Base-by-base conservation (phyloP, 257 asterid genomes). In the Scutellaria galericulata region DNA sequence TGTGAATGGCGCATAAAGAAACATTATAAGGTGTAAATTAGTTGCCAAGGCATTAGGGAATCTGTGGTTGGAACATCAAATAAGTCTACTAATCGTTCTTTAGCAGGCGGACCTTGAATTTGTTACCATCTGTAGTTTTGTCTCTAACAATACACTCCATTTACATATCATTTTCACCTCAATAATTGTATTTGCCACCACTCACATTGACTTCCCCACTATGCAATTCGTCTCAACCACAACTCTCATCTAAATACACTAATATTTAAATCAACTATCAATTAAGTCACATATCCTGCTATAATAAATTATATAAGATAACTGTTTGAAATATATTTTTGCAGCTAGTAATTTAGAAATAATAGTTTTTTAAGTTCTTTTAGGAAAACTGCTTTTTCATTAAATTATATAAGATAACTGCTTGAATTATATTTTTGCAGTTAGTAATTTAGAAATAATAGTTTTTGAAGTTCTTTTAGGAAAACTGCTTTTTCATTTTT, bases 181-280 rank as follows among this genome's bases (percentile, higher is more conserved):
- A 5, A 12, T 51, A 52, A n/a, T 5, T 61, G 10, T 61, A 12
- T 40, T 44, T 69, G 27, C 67, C 6, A 44, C 59, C 62, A 61
- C 22, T 20, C 48, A 27, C 14, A 58, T 55, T 70, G 76, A 70
- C 76, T 40, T 77, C 64, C 63, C 58, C 9, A n/a, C 42, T 9
- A 65, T 70, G 81, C 73, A 70, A 70, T 64, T 71, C 51, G 51
- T 71, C 11, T 56, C 69, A 46, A 40, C 81, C 81, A 77, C 81
- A 64, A 13, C 45, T 58, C 31, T 39, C 8, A 10, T 14, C 8
- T 27, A 10, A 56, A 39, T 5, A 37, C 41, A 47, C 50, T 3
- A 6, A 3, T 1, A 20, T 10, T 45, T 31, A 31, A 31, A 31
- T 31, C 37, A 2, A 31, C 37, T 31, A 31, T 31, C 37, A 31